Conservation (phyloP, 441 rosid species). For the Brassica balearica region DNA sequence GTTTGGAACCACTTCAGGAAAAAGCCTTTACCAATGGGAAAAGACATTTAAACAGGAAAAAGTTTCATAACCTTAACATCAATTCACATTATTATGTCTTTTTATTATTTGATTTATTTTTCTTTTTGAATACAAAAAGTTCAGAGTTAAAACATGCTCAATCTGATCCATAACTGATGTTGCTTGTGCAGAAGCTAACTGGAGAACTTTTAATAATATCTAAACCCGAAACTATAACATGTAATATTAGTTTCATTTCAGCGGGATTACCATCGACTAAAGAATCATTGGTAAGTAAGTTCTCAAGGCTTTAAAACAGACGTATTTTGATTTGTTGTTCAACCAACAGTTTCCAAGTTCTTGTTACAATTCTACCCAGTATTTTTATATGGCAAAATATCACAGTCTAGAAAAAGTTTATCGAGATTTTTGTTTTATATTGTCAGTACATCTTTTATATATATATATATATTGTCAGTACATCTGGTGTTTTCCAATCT, state of each 20-base stretch:
- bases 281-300: background rate
- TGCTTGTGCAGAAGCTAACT: too few relatives aligned
- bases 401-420: background rate
- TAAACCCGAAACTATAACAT: background rate
- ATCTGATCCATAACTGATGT: too few relatives aligned
- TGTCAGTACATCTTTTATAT: background rate
- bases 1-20: conserved; percentile 6
- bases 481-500: background rate
- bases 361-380: background rate
- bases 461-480: background rate
- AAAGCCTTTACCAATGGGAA: background rate
- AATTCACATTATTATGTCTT: background rate
- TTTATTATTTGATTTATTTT: background rate
- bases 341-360: conserved; percentile 1
- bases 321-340: background rate
- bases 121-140: background rate
- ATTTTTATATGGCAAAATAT: background rate
- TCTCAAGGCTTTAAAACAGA: background rate
- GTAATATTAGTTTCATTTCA: too few relatives aligned
- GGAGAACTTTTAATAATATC: background rate
- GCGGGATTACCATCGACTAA: background rate
- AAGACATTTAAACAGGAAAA: background rate
- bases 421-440: background rate
- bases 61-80: background rate
- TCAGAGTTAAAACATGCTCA: background rate